Evolutionary conservation across 768 basidiomycete genomes (phyloP).

Genomic region (Suillus sp.): DNA sequence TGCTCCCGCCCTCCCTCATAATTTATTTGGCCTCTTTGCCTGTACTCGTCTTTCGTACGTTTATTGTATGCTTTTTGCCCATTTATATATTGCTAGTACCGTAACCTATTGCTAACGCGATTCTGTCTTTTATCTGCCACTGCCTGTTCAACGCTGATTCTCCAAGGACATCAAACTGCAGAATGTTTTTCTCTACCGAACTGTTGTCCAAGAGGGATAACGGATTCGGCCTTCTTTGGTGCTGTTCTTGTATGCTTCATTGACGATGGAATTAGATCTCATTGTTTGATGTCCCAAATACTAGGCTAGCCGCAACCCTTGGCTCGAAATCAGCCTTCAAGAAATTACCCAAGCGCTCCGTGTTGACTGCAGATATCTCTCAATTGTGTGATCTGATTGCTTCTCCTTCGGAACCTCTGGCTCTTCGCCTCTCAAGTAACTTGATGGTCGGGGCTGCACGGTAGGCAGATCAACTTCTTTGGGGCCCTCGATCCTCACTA

Average conservation of each 20-base stretch:
- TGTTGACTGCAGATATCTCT: constrained; percentile 82
- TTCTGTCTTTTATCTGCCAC: not conserved
- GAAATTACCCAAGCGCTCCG: constrained; percentile 79
- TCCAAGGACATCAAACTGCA: constrained; percentile 8
- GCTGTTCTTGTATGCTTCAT: constrained; percentile 14
- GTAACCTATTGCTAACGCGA: constrained; percentile 9
- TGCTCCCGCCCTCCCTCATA: constrained; percentile 11
- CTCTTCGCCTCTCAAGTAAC: constrained; percentile 84
- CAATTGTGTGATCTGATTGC: constrained; percentile 81
- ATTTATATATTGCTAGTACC: constrained; percentile 11
- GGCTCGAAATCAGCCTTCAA: constrained; percentile 87
- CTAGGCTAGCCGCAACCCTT: constrained; percentile 88
- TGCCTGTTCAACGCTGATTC: not conserved
- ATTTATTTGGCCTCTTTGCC: constrained; percentile 9
- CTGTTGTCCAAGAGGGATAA: constrained; percentile 80
- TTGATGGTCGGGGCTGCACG: constrained; percentile 88
- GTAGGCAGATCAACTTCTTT: constrained; percentile 42
- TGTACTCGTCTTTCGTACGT: constrained; percentile 9
- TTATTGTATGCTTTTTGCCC: not conserved
- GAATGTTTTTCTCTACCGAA: constrained; percentile 88
- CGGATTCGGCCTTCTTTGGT: constrained; percentile 91
- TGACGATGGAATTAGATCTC: not conserved
- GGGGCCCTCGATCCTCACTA: constrained; percentile 9
- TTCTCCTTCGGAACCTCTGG: constrained; percentile 83
- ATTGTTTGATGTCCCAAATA: constrained; percentile 1